Base-by-base conservation (phyloP, 2,329 filamentous ascomycete species). In the Polytolypa hystricis region DNA sequence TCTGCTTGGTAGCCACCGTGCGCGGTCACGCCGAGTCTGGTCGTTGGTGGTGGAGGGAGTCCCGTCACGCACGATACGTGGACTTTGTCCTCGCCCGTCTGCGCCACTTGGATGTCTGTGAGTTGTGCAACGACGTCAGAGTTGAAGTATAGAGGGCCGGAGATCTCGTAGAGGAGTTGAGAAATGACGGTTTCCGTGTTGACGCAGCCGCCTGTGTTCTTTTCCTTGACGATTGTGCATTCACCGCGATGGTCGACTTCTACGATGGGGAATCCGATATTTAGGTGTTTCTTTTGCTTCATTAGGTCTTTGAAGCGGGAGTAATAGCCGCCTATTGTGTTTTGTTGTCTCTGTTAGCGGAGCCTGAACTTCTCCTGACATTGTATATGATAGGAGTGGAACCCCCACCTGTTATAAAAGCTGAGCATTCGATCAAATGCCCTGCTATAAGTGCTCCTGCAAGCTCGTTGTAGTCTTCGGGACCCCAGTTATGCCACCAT, bases 81-180 rank as follows among this genome's bases (percentile, higher is more conserved):
- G 4, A 67, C 61, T 15, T 58, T 53, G 38, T 66, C 55, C 5
- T 54, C 53, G 1, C 53, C 58, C 2, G 63, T 34, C 17, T 70
- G 56, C 17, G 64, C 56, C 27, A 73, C 63, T 30, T 49, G 57
- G 16, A 67, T 49, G 6, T 56, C 47, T 25, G 60, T 53, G 2
- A 70, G 47, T 11, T 63, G 40, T 0, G 67, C 67, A 0, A 57
- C 64, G 4, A 70, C 66, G 37, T 70, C 67, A 1, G 58, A 61
- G 45, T 69, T 68, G 50, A 60, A 65, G 45, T 71, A 71, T 52
- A 60, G 58, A 3, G 56, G 59, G 5, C 65, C 65, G 40, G 65
- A 61, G 5, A 66, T 55, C 45, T 66, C 62, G 42, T 66, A 68
- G 2, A 69, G 40, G 0, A 67, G 48, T 37, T 69, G 65, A n/a